These are phyloP conservation scores for Plectosphaerella sp. DNA, from an alignment of 2,329 filamentous ascomycete genomes.

Conservation along the genomic window DNA sequence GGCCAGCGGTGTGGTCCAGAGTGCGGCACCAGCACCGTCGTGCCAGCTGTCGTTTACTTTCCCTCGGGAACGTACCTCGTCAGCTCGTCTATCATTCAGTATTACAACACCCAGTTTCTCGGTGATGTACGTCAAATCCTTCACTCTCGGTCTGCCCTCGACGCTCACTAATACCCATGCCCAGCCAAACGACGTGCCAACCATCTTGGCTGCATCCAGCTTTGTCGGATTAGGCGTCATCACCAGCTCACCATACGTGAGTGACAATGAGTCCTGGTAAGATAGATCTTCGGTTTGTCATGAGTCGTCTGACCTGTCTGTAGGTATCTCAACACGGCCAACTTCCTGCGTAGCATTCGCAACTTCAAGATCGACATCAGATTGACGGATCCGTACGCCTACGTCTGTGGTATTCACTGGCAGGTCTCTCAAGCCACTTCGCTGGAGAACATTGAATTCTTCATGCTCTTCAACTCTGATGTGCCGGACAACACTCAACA, in stretches of 20 bases:
- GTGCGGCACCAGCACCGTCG: conserved; percentile 23
- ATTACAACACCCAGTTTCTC: conserved; percentile 60
- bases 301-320: conserved; percentile 11
- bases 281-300: not conserved
- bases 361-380: conserved; percentile 59
- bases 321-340: conserved; percentile 38
- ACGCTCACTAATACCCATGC: conserved; percentile 11
- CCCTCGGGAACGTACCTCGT: conserved; percentile 51
- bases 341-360: conserved; percentile 61
- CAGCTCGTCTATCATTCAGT: conserved; percentile 52
- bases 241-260: conserved; percentile 26
- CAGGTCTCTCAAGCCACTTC: conserved; percentile 56
- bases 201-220: conserved; percentile 47
- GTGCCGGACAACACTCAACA: conserved; percentile 15
- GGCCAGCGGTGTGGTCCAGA: conserved; percentile 26
- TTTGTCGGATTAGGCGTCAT: conserved; percentile 51
- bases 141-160: not conserved
- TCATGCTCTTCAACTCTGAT: conserved; percentile 28
- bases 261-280: conserved; percentile 26
- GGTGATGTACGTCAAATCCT: conserved; percentile 35
- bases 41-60: conserved; percentile 20
- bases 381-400: conserved; percentile 19
- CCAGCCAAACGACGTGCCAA: conserved; percentile 22
- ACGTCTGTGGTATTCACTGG: conserved; percentile 51
- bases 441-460: conserved; percentile 46